Evolutionary conservation across 768 basidiomycete species (phyloP), one percentile per base, ranked within the genome.

Genomic region (Russula abietina): DNA sequence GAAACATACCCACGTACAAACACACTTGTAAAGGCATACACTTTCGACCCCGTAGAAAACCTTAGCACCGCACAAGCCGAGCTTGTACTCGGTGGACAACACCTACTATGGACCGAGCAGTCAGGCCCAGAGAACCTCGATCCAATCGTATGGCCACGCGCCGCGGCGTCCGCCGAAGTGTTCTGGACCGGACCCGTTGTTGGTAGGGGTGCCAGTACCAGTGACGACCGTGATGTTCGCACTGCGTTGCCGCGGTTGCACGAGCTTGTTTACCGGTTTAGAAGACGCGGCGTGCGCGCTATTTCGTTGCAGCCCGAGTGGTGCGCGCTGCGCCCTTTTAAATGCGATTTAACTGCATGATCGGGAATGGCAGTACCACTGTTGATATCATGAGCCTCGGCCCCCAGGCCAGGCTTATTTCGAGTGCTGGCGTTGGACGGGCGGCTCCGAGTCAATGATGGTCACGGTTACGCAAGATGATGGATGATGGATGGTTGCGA

Each of bases 91-190:
- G 90, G 91, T 38, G 91, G 84, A 16, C 80, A 90, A 69, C 83
- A 86, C 36, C 79, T 84, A 1, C 76, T 91, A 3, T 91, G 87
- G 88, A 80, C 84, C 0, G 89, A 91, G 70, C 88, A 90, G 70
- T 81, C 86, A 0, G 80, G 80, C 9, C 80, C 87, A n/a, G 75
- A 79, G 59, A 91, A 86, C 68, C 72, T 91, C 30, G 89, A 91
- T 67, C 69, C 81, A 2, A 84, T 83, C 53, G 77, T 80, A 1
- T 91, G 89, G 89, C 89, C 88, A 14, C 79, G 87, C 55, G 85
- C 86, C 16, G 86, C 85, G 0, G 80, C 83, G 0, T 82, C 83
- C 14, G 88, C 88, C 0, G 90, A 91, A 76, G 70, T 90, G 17
- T 91, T 89, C 72, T 91, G 89, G 89, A 83, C 81, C 1, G 88